Conservation (phyloP, 176 grass and related monocot genomes). For the Triticum timopheevii region DNA sequence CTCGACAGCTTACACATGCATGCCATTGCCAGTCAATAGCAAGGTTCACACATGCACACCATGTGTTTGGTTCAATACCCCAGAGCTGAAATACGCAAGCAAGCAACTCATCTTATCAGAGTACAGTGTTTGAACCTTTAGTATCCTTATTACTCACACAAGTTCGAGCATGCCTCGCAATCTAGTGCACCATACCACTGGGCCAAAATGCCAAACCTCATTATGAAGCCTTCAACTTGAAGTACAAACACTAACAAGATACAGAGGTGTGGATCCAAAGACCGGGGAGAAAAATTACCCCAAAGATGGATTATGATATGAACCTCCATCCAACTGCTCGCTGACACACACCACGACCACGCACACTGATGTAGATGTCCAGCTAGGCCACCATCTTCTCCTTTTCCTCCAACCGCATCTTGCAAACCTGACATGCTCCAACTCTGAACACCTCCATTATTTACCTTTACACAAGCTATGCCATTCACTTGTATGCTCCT, state of each 20-base stretch:
- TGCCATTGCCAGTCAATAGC: not conserved
- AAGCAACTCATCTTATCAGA: not conserved
- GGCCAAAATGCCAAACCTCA: not conserved
- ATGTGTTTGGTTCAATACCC: not conserved
- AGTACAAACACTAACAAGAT: not conserved
- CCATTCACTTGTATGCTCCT: not conserved
- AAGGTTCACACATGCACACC: not conserved
- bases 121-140: not conserved
- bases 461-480: not conserved
- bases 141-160: not conserved
- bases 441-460: constrained; percentile 21
- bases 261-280: not conserved
- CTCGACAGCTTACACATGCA: not conserved
- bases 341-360: not conserved
- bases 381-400: not conserved
- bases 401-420: not conserved
- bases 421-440: not conserved
- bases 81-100: not conserved
- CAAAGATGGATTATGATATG: not conserved
- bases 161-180: not conserved
- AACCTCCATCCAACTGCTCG: not conserved
- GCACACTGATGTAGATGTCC: not conserved
- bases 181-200: not conserved
- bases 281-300: not conserved
- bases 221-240: not conserved